Percentiles rank a stretch among this genome's conserved stretches.
These are phyloP conservation scores for Trichoderma lentiforme DNA, from an alignment of 2,329 filamentous ascomycete genomes.

Conservation along the genomic window DNA sequence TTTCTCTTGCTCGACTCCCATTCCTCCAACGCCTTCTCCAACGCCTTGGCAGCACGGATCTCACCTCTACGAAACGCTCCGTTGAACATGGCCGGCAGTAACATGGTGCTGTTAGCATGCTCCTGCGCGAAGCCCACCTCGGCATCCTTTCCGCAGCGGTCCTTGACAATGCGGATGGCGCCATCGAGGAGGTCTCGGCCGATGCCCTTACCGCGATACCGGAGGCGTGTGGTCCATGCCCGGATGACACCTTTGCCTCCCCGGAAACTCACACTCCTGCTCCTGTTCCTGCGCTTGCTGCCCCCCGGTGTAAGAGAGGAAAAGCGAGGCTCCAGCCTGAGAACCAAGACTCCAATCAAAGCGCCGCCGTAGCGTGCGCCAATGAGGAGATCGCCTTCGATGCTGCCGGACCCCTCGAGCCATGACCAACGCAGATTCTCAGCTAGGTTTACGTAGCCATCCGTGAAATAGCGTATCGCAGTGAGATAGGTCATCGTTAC, in stretches of 20 bases:
- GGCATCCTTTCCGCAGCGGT: slow-evolving; percentile 64
- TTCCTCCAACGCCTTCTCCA: slow-evolving; percentile 50
- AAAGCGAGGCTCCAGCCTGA: slow-evolving; percentile 56
- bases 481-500: slow-evolving; percentile 62
- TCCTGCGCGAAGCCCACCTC: slow-evolving; percentile 69
- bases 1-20: slow-evolving; percentile 46
- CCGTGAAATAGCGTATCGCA: slow-evolving; percentile 56
- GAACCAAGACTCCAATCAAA: slow-evolving; percentile 67
- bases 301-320: slow-evolving; percentile 23
- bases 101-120: slow-evolving; percentile 69
- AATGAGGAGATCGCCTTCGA: slow-evolving; percentile 56
- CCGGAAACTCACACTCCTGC: slow-evolving; percentile 40
- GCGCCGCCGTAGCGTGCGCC: slow-evolving; percentile 65
- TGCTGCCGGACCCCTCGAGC: slow-evolving; percentile 44
- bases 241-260: slow-evolving; percentile 69
- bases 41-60: slow-evolving; percentile 50
- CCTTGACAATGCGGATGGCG: slow-evolving; percentile 64
- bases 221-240: slow-evolving; percentile 74
- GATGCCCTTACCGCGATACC: slow-evolving; percentile 68
- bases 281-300: slow-evolving; percentile 38
- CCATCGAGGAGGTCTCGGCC: slow-evolving; percentile 70
- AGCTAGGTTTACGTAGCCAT: slow-evolving; percentile 61
- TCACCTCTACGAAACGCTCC: slow-evolving; percentile 57
- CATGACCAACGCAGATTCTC: slow-evolving; percentile 61
- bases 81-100: slow-evolving; percentile 64